Percentiles rank a stretch among this genome's conserved stretches.
Conservation (phyloP, 2,329 filamentous ascomycete genomes). For the Aspergillus cejpii region DNA sequence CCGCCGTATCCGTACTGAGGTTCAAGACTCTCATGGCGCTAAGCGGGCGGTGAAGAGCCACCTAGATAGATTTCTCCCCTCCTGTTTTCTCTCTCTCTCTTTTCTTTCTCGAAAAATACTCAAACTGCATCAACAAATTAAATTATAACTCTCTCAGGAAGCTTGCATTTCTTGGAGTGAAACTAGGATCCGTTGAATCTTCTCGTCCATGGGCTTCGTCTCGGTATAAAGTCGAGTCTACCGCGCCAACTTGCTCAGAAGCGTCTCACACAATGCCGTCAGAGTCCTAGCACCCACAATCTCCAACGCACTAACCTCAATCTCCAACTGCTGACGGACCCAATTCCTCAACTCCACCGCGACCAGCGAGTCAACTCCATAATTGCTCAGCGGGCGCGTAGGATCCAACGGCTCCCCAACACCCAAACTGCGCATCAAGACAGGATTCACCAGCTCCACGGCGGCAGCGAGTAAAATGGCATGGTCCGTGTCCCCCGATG, state of each 20-base stretch:
- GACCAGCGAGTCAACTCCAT: slow-evolving; percentile 9
- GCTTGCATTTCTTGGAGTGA: too few species aligned
- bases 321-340: slow-evolving; percentile 7
- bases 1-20: too few species aligned
- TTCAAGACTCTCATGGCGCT: too few species aligned
- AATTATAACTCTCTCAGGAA: too few species aligned
- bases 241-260: neutral
- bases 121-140: too few species aligned
- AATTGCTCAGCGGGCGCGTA: slow-evolving; percentile 5
- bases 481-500: neutral
- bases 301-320: slow-evolving; percentile 5
- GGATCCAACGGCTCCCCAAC: slow-evolving; percentile 7
- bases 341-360: slow-evolving; percentile 11
- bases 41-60: too few species aligned
- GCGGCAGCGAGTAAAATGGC: neutral
- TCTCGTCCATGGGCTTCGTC: too few species aligned
- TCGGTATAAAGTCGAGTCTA: neutral
- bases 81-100: too few species aligned
- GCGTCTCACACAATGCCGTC: neutral
- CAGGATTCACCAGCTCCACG: neutral
- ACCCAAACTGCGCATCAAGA: slow-evolving; percentile 6
- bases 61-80: too few species aligned
- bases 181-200: too few species aligned
- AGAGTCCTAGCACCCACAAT: slow-evolving; percentile 4
- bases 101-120: too few species aligned